Base-by-base conservation (phyloP, 495 filamentous ascomycete genomes). In the Penicillium odoratum region DNA sequence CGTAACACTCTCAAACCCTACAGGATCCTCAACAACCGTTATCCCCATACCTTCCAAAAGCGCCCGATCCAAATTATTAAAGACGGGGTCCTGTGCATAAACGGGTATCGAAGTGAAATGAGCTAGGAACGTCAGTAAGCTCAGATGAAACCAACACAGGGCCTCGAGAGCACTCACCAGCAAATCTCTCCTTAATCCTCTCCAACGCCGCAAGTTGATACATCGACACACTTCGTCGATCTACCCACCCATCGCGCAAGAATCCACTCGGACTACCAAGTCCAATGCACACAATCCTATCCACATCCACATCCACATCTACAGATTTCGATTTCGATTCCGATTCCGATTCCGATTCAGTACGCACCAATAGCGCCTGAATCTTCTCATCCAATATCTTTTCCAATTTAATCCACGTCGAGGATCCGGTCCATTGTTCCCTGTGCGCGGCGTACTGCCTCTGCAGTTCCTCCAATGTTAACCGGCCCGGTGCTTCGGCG, bases 81-180 rank as follows among this genome's bases (percentile, higher is more conserved):
- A 91, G 60, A 82, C 63, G 7, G 89, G 89, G 48, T 93, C 89
- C 73, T 93, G 89, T 25, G 87, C 81, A 58, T 83, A 70, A 48
- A 82, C 72, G 29, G 70, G 68, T 30, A 67, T 21, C 4, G 50
- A 31, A 13, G 28, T 13, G 21, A 21, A 21, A 21, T 21, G 21
- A 21, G 21, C 21, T 21, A 9, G 26, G n/a, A 1, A 16, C 18
- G 42, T 34, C 30, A 18, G 13, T 36, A 4, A 36, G 33, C 33
- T 36, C 8, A 11, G 8, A 9, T 36, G 33, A 36, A 36, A 21
- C 21, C 21, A 21, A 21, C 21, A 21, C 21, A 21, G 21, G 21
- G 21, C 33, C 3, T 36, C 31, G 34, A 38, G 13, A 15, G 10
- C 26, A 60, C 58, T 40, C 38, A 40, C 38, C 15, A 13, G 10